Evolutionary conservation across 75 land plant genomes (phyloP).

Genomic region (Cryptomeria japonica): DNA sequence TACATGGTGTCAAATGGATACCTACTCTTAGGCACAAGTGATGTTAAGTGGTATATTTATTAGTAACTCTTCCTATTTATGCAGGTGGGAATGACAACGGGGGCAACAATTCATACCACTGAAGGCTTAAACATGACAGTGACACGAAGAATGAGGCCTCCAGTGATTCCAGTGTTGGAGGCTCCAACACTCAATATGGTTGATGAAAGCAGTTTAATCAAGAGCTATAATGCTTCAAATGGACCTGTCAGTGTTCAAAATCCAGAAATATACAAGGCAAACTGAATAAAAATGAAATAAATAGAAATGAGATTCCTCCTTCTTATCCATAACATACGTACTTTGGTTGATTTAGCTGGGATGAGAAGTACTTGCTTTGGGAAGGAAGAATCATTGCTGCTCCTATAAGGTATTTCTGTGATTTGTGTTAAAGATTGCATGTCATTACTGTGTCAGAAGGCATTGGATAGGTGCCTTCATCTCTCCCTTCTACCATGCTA

Average conservation of each 20-base stretch:
- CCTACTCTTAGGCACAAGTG: background rate
- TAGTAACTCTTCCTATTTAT: slow-evolving; percentile 10
- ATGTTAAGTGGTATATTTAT: background rate
- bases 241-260: slow-evolving; percentile 2
- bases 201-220: slow-evolving; percentile 19
- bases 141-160: slow-evolving; percentile 47
- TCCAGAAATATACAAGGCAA: background rate
- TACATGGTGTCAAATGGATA: background rate
- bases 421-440: background rate
- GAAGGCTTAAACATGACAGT: slow-evolving; percentile 88
- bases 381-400: background rate
- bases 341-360: background rate
- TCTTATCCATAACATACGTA: background rate
- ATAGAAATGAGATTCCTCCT: slow-evolving; percentile 5
- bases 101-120: slow-evolving; percentile 97
- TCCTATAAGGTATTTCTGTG: background rate
- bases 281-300: background rate
- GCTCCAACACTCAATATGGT: slow-evolving; percentile 11
- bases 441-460: background rate
- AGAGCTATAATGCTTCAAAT: slow-evolving; percentile 13
- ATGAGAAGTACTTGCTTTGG: background rate
- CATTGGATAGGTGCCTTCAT: background rate
- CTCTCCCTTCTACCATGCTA: background rate
- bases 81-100: slow-evolving; percentile 94
- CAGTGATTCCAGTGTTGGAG: slow-evolving; percentile 51